Conservation (phyloP, 2,329 filamentous ascomycete genomes). For the Chaetomium globosum region DNA sequence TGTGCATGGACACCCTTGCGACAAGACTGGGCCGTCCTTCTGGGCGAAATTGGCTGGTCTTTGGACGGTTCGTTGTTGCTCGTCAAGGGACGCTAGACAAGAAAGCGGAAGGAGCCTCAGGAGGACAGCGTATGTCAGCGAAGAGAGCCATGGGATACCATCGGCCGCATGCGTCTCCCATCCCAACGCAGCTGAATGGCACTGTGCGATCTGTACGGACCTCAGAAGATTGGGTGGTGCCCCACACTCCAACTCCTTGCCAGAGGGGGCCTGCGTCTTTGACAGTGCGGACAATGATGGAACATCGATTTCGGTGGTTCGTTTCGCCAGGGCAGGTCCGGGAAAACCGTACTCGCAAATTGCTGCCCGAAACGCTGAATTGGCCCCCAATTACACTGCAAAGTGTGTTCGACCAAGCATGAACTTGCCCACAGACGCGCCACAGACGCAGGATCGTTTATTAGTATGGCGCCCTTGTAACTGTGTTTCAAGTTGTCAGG, state of each 20-base stretch:
- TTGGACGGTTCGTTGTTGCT: background rate
- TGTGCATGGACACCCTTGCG: background rate
- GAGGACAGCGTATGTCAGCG: background rate
- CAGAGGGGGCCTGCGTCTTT: background rate
- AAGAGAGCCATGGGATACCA: conserved; percentile 1
- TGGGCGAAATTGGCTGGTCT: conserved; percentile 11
- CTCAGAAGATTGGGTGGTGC: background rate
- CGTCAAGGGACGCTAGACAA: background rate
- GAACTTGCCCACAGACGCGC: background rate
- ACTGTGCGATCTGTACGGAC: conserved; percentile 4
- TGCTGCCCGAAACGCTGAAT: background rate
- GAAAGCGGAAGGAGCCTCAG: background rate
- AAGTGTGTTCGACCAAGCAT: background rate
- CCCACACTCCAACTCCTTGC: background rate
- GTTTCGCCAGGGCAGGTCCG: background rate
- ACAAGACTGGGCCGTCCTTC: background rate
- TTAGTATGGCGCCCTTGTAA: conserved; percentile 1
- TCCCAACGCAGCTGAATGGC: background rate
- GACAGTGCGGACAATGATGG: conserved; percentile 2
- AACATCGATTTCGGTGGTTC: background rate
- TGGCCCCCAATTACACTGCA: background rate
- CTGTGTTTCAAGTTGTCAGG: conserved; percentile 4
- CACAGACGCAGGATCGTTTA: conserved; percentile 12
- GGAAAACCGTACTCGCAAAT: background rate
- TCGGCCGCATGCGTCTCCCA: background rate